Percentiles rank a stretch among this genome's conserved stretches.
Conservation (phyloP, 2,329 filamentous ascomycete genomes). For the Cryphonectria parasitica region DNA sequence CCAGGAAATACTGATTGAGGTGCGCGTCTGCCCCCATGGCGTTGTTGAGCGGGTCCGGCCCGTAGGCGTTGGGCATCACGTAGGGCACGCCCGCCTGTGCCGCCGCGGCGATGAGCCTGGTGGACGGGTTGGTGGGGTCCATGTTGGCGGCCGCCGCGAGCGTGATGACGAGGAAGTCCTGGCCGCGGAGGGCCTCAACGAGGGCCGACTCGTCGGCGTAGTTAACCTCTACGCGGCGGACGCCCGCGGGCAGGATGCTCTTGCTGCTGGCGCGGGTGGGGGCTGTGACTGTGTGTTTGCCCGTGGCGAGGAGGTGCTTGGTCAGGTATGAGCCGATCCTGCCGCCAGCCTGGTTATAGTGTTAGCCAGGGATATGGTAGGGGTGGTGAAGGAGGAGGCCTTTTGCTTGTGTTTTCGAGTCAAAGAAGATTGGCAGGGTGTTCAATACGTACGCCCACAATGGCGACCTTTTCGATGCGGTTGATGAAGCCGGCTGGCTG, state of each 20-base stretch:
- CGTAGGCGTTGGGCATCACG: conserved; percentile 59
- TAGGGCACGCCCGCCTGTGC: conserved; percentile 58
- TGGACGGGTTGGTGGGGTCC: conserved; percentile 47
- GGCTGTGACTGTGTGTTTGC: conserved; percentile 56
- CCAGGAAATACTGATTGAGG: conserved; percentile 33
- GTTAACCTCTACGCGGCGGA: conserved; percentile 47
- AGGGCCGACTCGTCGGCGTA: conserved; percentile 50
- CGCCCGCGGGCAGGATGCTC: conserved; percentile 48
- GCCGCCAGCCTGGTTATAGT: conserved; percentile 45
- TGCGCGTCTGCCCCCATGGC: conserved; percentile 43
- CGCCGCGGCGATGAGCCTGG: conserved; percentile 57
- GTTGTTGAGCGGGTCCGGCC: conserved; percentile 44
- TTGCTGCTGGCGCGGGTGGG: conserved; percentile 50
- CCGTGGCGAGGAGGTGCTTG: conserved; percentile 47
- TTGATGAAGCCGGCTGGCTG: conserved; percentile 39
- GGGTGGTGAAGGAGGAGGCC: background rate
- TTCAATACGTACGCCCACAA: conserved; percentile 49
- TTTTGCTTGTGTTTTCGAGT: too few relatives aligned
- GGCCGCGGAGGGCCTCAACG: conserved; percentile 53
- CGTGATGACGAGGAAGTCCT: conserved; percentile 63
- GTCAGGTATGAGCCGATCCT: conserved; percentile 45
- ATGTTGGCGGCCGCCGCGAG: conserved; percentile 43
- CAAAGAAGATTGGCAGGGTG: background rate
- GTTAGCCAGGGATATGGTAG: background rate
- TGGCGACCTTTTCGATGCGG: conserved; percentile 48